Conservation (phyloP, 2,329 filamentous ascomycete genomes). For the Sporothrix humicola region DNA sequence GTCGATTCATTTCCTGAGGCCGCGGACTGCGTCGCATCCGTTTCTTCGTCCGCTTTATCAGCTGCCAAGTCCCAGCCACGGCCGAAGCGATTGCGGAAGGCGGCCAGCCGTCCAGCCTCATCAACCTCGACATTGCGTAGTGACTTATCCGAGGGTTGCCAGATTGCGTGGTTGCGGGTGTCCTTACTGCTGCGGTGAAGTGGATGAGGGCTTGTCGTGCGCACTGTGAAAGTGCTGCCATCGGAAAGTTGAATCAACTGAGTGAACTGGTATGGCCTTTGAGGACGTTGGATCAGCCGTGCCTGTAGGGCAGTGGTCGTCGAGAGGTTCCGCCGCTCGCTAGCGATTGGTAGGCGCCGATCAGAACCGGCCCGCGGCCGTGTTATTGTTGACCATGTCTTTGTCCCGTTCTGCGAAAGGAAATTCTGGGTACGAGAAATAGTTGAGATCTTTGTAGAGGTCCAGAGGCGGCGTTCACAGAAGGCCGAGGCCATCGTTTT, state of each 20-base stretch:
- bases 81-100: constrained; percentile 85
- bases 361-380: neutral
- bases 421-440: neutral
- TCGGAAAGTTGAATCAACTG: constrained; percentile 92
- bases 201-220: constrained; percentile 73
- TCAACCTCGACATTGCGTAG: constrained; percentile 91
- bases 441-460: neutral
- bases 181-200: constrained; percentile 73
- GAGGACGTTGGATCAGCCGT: constrained; percentile 83
- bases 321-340: constrained; percentile 45
- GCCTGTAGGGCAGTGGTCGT: constrained; percentile 67
- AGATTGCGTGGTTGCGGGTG: constrained; percentile 84
- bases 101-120: constrained; percentile 86
- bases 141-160: constrained; percentile 84
- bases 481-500: constrained; percentile 24
- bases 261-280: constrained; percentile 95
- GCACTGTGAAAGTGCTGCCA: constrained; percentile 80
- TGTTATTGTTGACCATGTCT: constrained; percentile 17
- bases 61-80: constrained; percentile 72
- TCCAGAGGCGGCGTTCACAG: constrained; percentile 25
- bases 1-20: constrained; percentile 34
- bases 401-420: neutral
- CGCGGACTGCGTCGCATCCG: neutral
- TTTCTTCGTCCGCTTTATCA: neutral
- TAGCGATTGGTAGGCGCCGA: constrained; percentile 27